A percentile compares a stretch with the other conserved stretches of the same genome.
phyloP scores from a whole-genome alignment of 2,329 filamentous ascomycete genomes.

The Dothidotthia symphoricarpi region DNA sequence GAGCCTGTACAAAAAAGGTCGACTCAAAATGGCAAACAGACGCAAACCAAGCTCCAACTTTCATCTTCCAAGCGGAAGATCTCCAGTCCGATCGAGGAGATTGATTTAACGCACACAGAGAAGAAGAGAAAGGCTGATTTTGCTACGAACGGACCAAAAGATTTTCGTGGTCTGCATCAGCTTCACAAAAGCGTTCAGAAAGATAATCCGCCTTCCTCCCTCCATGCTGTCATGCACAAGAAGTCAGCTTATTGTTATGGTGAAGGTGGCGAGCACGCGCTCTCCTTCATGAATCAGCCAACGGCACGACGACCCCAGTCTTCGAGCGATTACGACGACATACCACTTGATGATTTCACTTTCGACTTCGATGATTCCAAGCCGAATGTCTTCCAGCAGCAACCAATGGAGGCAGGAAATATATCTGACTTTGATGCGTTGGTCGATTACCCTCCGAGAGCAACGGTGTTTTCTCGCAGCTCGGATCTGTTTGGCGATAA shows the following conservation, averaged over 20 bases:
- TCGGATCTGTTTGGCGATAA: slow-evolving; percentile 31
- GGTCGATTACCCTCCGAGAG: neutral
- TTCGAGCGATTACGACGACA: slow-evolving; percentile 35
- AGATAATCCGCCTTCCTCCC: slow-evolving; percentile 16
- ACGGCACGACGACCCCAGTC: neutral
- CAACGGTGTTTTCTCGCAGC: slow-evolving; percentile 1
- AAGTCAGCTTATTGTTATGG: slow-evolving; percentile 31
- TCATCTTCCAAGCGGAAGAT: slow-evolving; percentile 26
- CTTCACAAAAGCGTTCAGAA: slow-evolving; percentile 27
- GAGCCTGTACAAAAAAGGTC: slow-evolving; percentile 1
- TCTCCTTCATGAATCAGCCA: slow-evolving; percentile 21
- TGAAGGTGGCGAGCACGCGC: slow-evolving; percentile 18
- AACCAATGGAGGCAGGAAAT: neutral
- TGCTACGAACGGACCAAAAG: slow-evolving; percentile 13
- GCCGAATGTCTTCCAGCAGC: neutral
- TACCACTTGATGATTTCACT: slow-evolving; percentile 15
- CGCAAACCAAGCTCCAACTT: slow-evolving; percentile 32
- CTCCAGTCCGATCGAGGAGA: slow-evolving; percentile 23
- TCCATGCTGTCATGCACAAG: slow-evolving; percentile 27
- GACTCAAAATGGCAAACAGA: slow-evolving; percentile 12
- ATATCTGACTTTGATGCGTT: neutral
- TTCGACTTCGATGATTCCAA: neutral
- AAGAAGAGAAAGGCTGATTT: slow-evolving; percentile 27
- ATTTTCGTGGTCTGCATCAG: slow-evolving; percentile 25
- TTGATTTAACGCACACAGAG: slow-evolving; percentile 35